Base-by-base conservation (phyloP, 768 basidiomycete species). In the Phallus indusiatus region DNA sequence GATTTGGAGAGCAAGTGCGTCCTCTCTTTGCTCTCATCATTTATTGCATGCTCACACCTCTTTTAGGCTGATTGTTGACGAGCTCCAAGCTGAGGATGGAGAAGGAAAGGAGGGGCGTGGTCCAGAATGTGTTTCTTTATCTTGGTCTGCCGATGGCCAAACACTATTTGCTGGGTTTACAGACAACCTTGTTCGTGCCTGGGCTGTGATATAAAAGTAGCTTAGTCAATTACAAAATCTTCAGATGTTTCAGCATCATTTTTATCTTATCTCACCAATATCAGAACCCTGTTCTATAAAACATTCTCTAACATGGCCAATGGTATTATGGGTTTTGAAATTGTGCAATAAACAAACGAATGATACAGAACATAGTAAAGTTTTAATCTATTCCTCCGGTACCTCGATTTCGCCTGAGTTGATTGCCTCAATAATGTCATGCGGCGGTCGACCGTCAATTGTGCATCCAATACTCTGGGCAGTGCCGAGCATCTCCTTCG, bases 1-100 rank as follows among this genome's bases (percentile, higher is more conserved):
- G 96, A 99, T 74, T 81, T 99, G 52, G 95, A 99, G 85, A 91
- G 88, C 87, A 98, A 97, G 93, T 92, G 67, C 70, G 91, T 85
- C 46, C 17, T 48, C 16, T 5, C n/a, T 22, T 57, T 10, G 16
- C 61, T 33, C 53, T 50, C n/a, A n/a, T n/a, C n/a, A n/a, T n/a
- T 47, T 6, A 51, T 51, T 49, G 28, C 28, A 28, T 28, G 56
- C 54, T 64, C 28, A 21, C 48, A 51, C 36, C 36, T 46, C 47
- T 36, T 55, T 16, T 56, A 94, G 91, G 74, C 94, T 91, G 20
- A 96, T 97, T 69, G 96, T 99, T 60, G 96, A 98, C 67, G 95
- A 98, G 77, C 91, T 98, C 79, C 93, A 90, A 78, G 93, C 95
- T 62, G 88, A 94, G 67, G 94, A 91, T 73, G 81, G 83, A 62